Percentiles rank a stretch among this genome's conserved stretches.
Conservation (phyloP, 306 rosid genomes). For the Betula pendula region DNA sequence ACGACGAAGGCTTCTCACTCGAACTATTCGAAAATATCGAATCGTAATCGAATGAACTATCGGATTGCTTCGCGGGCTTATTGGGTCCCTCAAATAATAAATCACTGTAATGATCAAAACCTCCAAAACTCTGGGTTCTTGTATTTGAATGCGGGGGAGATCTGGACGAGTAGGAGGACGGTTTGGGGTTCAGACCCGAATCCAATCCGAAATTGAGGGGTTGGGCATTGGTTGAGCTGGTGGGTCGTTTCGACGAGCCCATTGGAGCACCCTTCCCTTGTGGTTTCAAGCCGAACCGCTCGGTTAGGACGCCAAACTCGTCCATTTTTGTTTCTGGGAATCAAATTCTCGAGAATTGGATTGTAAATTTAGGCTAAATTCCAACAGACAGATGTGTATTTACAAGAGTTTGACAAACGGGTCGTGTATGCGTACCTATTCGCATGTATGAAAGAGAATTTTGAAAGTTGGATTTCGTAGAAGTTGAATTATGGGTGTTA, state of each 20-base stretch:
- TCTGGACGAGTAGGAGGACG: conserved; percentile 43
- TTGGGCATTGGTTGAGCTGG: conserved; percentile 22
- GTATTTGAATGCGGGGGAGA: conserved; percentile 34
- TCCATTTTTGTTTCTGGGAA: conserved; percentile 49
- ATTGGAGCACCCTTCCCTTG: conserved; percentile 91
- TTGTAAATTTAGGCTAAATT: background rate
- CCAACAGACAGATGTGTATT: background rate
- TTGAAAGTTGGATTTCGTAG: background rate
- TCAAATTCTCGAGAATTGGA: conserved; percentile 4
- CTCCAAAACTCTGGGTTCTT: conserved; percentile 34
- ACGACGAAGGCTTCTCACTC: conserved; percentile 31
- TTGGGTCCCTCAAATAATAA: conserved; percentile 43
- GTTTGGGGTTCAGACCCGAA: conserved; percentile 35
- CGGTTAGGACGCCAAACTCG: conserved; percentile 84
- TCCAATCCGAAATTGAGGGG: conserved; percentile 32
- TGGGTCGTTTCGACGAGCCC: conserved; percentile 59
- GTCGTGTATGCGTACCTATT: background rate
- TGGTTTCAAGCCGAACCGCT: conserved; percentile 73
- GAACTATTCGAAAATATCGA: conserved; percentile 52
- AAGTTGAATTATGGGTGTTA: background rate
- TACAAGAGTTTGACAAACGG: background rate
- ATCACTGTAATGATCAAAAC: conserved; percentile 42
- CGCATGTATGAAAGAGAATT: background rate
- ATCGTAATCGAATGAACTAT: conserved; percentile 49
- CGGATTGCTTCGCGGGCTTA: conserved; percentile 31